Conservation (phyloP, 2,329 filamentous ascomycete species). For the Trichophyton benhamiae region DNA sequence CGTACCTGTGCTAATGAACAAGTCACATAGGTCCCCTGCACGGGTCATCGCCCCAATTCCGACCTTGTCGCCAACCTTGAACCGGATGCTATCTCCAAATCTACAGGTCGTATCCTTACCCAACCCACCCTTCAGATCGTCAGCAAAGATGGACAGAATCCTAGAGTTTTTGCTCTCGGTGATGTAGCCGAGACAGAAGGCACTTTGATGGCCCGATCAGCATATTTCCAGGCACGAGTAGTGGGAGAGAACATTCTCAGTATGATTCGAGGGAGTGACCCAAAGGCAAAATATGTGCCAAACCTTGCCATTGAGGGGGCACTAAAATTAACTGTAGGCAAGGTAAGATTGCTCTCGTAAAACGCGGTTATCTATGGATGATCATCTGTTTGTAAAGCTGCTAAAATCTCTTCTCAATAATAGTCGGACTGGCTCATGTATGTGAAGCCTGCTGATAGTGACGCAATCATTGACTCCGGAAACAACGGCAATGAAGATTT, state of each 20-base stretch:
- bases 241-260: constrained; percentile 41
- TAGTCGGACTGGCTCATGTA: too few species aligned
- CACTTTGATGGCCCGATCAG: constrained; percentile 41
- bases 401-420: too few species aligned
- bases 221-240: constrained; percentile 39
- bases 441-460: too few species aligned
- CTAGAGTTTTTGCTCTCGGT: constrained; percentile 44
- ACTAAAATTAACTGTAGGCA: constrained; percentile 7
- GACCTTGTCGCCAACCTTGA: constrained; percentile 3
- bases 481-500: too few species aligned
- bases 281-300: constrained; percentile 1
- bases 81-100: constrained; percentile 2
- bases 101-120: constrained; percentile 32
- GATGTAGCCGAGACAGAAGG: constrained; percentile 45
- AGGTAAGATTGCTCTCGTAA: neutral
- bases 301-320: constrained; percentile 3
- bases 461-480: too few species aligned
- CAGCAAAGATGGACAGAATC: constrained; percentile 28
- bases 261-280: neutral
- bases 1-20: too few species aligned
- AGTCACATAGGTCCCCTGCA: constrained; percentile 11
- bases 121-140: constrained; percentile 45
- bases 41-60: constrained; percentile 11
- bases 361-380: too few species aligned
- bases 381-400: too few species aligned